Evolutionary conservation across 441 rosid genomes (phyloP).

Genomic region (Oxalis stricta): DNA sequence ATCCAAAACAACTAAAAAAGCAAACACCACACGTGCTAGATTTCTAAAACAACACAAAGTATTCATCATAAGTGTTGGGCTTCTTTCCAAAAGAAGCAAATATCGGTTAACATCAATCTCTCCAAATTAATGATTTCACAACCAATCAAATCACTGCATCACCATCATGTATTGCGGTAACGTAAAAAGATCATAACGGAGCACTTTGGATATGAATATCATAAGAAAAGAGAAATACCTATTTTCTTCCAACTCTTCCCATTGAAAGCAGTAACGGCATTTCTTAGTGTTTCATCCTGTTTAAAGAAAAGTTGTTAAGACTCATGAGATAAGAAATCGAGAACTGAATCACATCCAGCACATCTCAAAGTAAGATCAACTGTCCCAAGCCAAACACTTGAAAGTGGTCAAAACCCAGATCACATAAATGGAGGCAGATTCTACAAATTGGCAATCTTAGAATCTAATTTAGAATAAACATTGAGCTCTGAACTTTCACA

Average conservation of each 20-base stretch:
- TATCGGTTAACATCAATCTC: background rate
- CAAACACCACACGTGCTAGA: no score
- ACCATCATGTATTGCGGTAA: background rate
- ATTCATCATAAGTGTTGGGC: background rate
- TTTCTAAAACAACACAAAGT: no score
- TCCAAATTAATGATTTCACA: no score
- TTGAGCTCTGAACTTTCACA: background rate
- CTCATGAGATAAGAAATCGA: background rate
- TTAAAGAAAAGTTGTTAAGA: constrained; percentile 3
- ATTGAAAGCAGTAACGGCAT: constrained; percentile 57
- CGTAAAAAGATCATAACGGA: background rate
- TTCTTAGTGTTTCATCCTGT: constrained; percentile 89
- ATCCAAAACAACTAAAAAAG: no score
- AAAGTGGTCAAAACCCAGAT: background rate
- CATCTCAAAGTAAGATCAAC: background rate
- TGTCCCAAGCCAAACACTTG: background rate
- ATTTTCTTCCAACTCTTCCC: constrained; percentile 97
- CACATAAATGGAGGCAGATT: background rate
- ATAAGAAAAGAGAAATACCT: constrained; percentile 28
- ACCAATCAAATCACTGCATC: background rate
- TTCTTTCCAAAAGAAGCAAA: background rate
- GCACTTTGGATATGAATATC: background rate
- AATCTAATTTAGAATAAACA: background rate
- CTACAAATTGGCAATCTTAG: background rate
- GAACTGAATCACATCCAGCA: background rate